Evolutionary conservation across 345 rosid genomes (phyloP).

Genomic region (Arabidopsis suecica): DNA sequence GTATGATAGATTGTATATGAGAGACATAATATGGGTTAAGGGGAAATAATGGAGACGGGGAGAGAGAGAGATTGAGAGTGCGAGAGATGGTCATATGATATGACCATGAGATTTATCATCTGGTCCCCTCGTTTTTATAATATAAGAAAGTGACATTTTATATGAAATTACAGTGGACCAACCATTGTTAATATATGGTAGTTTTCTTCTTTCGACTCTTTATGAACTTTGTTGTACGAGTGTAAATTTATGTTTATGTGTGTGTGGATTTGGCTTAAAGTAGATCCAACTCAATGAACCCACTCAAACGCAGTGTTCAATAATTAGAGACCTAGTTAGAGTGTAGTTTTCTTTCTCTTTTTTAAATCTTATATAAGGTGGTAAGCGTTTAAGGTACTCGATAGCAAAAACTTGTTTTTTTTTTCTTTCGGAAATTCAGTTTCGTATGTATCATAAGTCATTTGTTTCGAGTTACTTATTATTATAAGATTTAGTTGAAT

Average conservation of each 20-base stretch:
- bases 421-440: not conserved
- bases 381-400: not conserved
- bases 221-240: not conserved
- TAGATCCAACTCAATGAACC: conserved; percentile 25
- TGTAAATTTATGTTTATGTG: conserved; percentile 23
- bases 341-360: not conserved
- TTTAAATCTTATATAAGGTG: not conserved
- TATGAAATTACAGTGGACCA: conserved; percentile 11
- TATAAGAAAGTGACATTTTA: not conserved
- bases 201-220: conserved; percentile 15
- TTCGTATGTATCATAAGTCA: not conserved
- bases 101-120: conserved; percentile 38
- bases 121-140: conserved; percentile 39
- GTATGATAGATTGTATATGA: conserved; percentile 10
- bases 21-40: not conserved
- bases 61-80: conserved; percentile 15
- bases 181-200: conserved; percentile 10
- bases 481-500: not conserved
- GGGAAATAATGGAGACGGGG: conserved; percentile 12
- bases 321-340: conserved; percentile 9
- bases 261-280: conserved; percentile 18
- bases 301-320: conserved; percentile 15
- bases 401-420: not conserved
- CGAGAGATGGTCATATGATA: conserved; percentile 34
- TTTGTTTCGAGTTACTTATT: not conserved